A percentile compares a stretch with the other conserved stretches of the same genome.
These are phyloP conservation scores for Talaromyces sp. DNA, from an alignment of 2,329 filamentous ascomycete genomes.

Conservation along the genomic window DNA sequence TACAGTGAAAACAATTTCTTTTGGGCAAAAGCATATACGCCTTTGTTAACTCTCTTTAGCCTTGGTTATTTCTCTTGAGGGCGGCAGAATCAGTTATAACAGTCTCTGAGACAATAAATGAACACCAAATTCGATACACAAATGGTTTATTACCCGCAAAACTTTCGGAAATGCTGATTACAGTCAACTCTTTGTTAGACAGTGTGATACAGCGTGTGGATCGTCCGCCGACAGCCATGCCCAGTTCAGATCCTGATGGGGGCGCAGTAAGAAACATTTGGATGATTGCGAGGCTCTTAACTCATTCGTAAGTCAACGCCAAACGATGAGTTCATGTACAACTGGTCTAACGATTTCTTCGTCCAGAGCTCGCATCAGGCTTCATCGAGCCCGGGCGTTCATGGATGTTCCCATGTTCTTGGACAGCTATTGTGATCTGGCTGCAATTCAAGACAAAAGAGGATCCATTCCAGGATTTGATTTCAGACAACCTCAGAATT, in stretches of 20 bases:
- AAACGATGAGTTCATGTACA: not conserved
- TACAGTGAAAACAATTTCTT: not conserved
- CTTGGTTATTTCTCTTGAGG: not conserved
- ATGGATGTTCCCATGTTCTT: not conserved
- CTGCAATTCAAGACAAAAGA: not conserved
- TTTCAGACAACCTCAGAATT: not conserved
- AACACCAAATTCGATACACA: no score
- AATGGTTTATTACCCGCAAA: not conserved
- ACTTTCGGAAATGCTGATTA: not conserved
- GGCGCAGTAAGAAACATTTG: not conserved
- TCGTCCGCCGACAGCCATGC: not conserved
- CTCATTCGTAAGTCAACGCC: not conserved
- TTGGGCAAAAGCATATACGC: not conserved
- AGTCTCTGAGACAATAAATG: no score
- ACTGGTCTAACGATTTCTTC: not conserved
- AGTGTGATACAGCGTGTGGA: not conserved
- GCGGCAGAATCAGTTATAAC: not conserved
- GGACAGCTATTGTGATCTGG: conserved; percentile 5
- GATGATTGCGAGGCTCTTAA: not conserved
- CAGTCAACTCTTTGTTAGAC: not conserved
- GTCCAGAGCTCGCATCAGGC: not conserved
- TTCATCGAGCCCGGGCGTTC: conserved; percentile 3
- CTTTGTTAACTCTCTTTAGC: not conserved
- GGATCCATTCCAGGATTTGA: not conserved
- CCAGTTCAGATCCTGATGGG: not conserved